Percentiles rank a stretch among this genome's conserved stretches.
These are phyloP conservation scores for Huntiella decipiens DNA, from an alignment of 2,329 filamentous ascomycete genomes.

Conservation along the genomic window DNA sequence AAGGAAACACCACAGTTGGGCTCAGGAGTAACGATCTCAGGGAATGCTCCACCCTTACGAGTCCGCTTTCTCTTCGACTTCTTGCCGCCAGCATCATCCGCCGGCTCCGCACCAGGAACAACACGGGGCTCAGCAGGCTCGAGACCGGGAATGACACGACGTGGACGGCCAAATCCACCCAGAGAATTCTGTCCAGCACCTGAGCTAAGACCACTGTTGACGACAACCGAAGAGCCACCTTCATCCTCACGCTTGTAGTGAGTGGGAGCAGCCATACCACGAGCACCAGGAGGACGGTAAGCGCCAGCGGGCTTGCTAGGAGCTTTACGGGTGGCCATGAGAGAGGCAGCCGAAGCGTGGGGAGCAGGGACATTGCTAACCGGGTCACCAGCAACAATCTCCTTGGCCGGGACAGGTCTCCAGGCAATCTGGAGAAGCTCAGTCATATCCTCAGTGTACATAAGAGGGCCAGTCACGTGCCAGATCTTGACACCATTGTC, in stretches of 20 bases:
- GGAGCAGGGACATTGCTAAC: slow-evolving; percentile 55
- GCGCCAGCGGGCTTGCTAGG: slow-evolving; percentile 94
- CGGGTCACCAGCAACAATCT: slow-evolving; percentile 46
- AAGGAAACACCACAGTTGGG: slow-evolving; percentile 28
- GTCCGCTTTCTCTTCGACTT: slow-evolving; percentile 98
- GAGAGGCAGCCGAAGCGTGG: slow-evolving; percentile 66
- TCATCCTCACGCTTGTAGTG: slow-evolving; percentile 97
- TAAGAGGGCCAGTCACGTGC: slow-evolving; percentile 72
- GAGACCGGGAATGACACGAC: slow-evolving; percentile 72
- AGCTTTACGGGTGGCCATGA: slow-evolving; percentile 73
- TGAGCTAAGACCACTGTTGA: slow-evolving; percentile 44
- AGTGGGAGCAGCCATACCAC: slow-evolving; percentile 71
- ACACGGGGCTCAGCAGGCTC: slow-evolving; percentile 54
- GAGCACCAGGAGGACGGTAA: slow-evolving; percentile 84
- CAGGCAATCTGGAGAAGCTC: slow-evolving; percentile 84
- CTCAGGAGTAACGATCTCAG: slow-evolving; percentile 38
- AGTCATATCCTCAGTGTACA: slow-evolving; percentile 90
- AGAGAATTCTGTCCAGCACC: slow-evolving; percentile 28
- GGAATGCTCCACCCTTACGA: slow-evolving; percentile 67
- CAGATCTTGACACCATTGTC: slow-evolving; percentile 94
- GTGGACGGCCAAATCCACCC: slow-evolving; percentile 62
- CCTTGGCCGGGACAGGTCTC: slow-evolving; percentile 53
- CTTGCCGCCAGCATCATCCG: slow-evolving; percentile 62
- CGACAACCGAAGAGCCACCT: slow-evolving; percentile 70
- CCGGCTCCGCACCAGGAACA: slow-evolving; percentile 44